Base-by-base conservation (phyloP, 306 rosid species). In the Delonix regia region DNA sequence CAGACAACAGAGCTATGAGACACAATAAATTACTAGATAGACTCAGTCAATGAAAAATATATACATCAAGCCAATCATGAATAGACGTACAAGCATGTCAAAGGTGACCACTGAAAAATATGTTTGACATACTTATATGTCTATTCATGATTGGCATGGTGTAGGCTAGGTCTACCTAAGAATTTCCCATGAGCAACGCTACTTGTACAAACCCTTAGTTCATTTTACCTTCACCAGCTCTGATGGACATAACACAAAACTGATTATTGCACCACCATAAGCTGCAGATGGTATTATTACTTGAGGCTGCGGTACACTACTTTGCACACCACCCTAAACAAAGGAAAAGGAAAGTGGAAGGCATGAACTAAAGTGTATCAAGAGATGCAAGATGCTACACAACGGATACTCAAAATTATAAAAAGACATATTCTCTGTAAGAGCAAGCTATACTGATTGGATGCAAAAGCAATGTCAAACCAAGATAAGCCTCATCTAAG, bases 201-300 rank as follows among this genome's bases (percentile, higher is more conserved):
- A 48, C 80, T 66, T 16, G 65, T 44, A 39, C 48, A 87, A 71
- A 39, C 66, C 55, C 19, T 62, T 52, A 33, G 72, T 9, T 87
- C 79, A 66, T 25, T 74, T 71, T 88, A 95, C 98, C 98, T 95
- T 95, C 78, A 93, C 78, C 63, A 95, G 84, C 80, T 95, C 98
- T 33, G 99, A 86, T 42, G 99, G 99, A 82, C 98, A 90, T 78
- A 95, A 82, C 77, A 95, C 87, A 77, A 91, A 95, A 83, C 98
- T 95, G 82, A 83, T 95, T 45, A 95, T 83, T 74, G 96, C 91
- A 80, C 99, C 98, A 36, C 87, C 80, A 83, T 39, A 88, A 85
- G 88, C 96, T 57, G 99, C 99, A 71, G 98, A 87, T 68, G 99
- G 99, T 77, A 95, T 85, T 82, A 95, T 88, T 24, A 93, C 86